phyloP scores from a whole-genome alignment of 2,329 filamentous ascomycete species.

The Colletotrichum falcatum region DNA sequence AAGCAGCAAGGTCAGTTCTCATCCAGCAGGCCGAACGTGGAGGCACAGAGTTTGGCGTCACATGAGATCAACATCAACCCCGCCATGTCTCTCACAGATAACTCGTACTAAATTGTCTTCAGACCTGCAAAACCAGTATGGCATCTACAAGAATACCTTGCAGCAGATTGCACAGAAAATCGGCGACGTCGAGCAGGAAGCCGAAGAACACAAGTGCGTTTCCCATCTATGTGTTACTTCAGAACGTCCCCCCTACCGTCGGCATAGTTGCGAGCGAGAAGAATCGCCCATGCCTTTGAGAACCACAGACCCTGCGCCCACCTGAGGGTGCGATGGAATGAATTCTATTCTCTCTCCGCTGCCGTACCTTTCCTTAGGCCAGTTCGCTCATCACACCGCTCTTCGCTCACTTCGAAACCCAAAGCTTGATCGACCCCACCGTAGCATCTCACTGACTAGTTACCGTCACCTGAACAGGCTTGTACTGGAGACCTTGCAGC shows the following conservation, averaged over 20 bases:
- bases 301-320: conserved; percentile 7
- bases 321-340: neutral
- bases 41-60: neutral
- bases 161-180: conserved; percentile 97
- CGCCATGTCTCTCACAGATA: conserved; percentile 12
- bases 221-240: conserved; percentile 36
- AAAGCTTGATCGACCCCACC: conserved; percentile 8
- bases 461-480: conserved; percentile 69
- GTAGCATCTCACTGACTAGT: neutral
- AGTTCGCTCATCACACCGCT: conserved; percentile 34
- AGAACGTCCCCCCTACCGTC: conserved; percentile 26
- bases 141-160: conserved; percentile 80
- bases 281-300: neutral
- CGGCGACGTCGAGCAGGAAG: conserved; percentile 96
- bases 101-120: conserved; percentile 35
- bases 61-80: conserved; percentile 13
- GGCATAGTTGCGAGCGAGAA: neutral
- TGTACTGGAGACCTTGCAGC: conserved; percentile 90
- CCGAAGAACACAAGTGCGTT: conserved; percentile 96
- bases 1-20: conserved; percentile 76
- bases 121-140: conserved; percentile 87
- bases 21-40: neutral
- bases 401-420: conserved; percentile 3
- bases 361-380: conserved; percentile 7
- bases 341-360: neutral